Base-by-base conservation (phyloP, 2,329 filamentous ascomycete species). In the Monilinia polystroma region DNA sequence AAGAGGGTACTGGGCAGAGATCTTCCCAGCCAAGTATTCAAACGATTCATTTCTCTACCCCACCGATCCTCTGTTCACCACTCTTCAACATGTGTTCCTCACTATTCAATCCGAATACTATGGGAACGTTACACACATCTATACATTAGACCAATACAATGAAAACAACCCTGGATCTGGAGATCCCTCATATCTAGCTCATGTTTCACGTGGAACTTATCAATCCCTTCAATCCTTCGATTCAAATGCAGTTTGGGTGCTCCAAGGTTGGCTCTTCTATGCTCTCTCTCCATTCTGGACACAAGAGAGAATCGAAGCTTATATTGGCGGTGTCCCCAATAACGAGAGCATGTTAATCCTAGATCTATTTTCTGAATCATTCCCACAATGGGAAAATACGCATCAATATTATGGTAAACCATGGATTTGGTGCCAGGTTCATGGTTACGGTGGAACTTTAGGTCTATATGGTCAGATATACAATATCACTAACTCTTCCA, bases 361-460 rank as follows among this genome's bases (percentile, higher is more conserved):
- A 3, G 83, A 85, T 67, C 76, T 84, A 2, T 83, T 80, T 68
- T 82, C 81, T 0, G 82, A 85, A 67, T 78, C 77, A 8, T 71
- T 77, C 11, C 83, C 83, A 0, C 80, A 84, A 67, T 85, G 83
- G 82, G 79, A 80, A 69, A 76, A 80, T 11, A 83, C 81, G 0
- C 77, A 81, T 20, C 80, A 79, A 0, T 85, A 83, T 71, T 81
- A 79, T 67, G 82, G 82, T 23, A 83, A 83, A 69, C 79, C 81
- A 0, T 85, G 82, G 82, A 80, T 84, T 47, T 84, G 83, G 83
- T 84, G 82, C 69, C 76, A 84, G 69, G 73, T 85, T 8, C 83
- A 84, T 69, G 78, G 79, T 67, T 84, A 81, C 67, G 82, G 82
- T 7, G 81, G 80, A 20, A 83, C 80, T 69, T 78, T 79, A 76